phyloP scores from a whole-genome alignment of 2,329 filamentous ascomycete genomes.

The Diaporthe destruens region DNA sequence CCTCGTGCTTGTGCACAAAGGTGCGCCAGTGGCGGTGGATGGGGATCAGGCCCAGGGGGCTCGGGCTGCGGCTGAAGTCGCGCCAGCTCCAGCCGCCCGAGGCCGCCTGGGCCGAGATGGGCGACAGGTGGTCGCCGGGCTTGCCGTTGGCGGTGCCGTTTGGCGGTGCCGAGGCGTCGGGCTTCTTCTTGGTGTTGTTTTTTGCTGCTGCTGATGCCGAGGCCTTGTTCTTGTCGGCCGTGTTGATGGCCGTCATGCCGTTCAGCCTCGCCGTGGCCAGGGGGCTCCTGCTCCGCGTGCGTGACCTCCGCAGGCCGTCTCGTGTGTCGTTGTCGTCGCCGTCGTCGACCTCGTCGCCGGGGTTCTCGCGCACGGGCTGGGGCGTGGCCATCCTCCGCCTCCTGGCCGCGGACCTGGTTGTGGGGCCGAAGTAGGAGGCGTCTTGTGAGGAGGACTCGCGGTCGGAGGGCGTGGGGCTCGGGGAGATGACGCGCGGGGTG shows the following conservation, averaged over 20 bases:
- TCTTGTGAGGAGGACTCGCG: slow-evolving; percentile 61
- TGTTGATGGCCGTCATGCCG: slow-evolving; percentile 65
- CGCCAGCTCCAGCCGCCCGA: slow-evolving; percentile 79
- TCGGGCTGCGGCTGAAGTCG: slow-evolving; percentile 90
- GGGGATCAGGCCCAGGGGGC: slow-evolving; percentile 92
- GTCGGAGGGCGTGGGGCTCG: slow-evolving; percentile 81
- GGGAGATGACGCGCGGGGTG: slow-evolving; percentile 90
- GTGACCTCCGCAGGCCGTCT: slow-evolving; percentile 68
- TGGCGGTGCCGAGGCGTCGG: slow-evolving; percentile 36
- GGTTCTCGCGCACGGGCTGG: slow-evolving; percentile 70
- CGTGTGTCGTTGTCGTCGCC: slow-evolving; percentile 63
- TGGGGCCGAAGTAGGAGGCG: slow-evolving; percentile 77
- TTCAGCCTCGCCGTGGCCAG: slow-evolving; percentile 64
- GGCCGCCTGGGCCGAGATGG: slow-evolving; percentile 70
- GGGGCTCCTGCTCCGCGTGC: slow-evolving; percentile 80
- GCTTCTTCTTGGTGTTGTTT: slow-evolving; percentile 43
- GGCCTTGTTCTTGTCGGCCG: slow-evolving; percentile 49
- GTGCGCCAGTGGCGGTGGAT: slow-evolving; percentile 92
- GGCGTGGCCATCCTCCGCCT: slow-evolving; percentile 70
- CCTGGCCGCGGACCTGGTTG: slow-evolving; percentile 80
- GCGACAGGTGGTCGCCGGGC: slow-evolving; percentile 73
- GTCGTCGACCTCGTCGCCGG: slow-evolving; percentile 51
- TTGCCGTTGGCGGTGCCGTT: slow-evolving; percentile 47
- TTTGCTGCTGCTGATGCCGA: neutral
- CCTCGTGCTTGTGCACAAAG: slow-evolving; percentile 96